Conservation (phyloP, 257 asterid species). For the Salvia splendens region DNA sequence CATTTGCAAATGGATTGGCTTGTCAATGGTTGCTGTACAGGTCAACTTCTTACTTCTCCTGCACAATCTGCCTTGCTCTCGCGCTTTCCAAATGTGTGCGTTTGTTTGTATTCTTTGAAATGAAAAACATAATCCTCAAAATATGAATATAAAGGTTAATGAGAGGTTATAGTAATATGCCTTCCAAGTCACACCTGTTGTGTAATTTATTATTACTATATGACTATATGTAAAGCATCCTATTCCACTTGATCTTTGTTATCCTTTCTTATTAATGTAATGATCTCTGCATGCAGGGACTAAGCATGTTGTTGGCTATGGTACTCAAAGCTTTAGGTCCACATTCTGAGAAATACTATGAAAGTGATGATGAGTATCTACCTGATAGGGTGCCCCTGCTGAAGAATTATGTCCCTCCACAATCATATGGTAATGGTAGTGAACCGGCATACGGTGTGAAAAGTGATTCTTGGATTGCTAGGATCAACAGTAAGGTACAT, state of each 20-base stretch:
- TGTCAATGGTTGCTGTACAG: slow-evolving; percentile 75
- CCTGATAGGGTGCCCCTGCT: slow-evolving; percentile 88
- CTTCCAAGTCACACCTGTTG: background rate
- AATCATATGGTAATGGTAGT: slow-evolving; percentile 57
- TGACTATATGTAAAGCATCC: background rate
- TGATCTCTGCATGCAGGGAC: slow-evolving; percentile 57
- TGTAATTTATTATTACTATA: slow-evolving; percentile 1
- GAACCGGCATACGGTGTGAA: slow-evolving; percentile 64
- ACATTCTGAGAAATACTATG: slow-evolving; percentile 71
- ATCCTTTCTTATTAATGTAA: slow-evolving; percentile 18
- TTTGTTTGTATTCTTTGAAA: background rate
- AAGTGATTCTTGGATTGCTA: slow-evolving; percentile 65
- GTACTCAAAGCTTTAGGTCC: slow-evolving; percentile 91
- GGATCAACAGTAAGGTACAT: slow-evolving; percentile 75
- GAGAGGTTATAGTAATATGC: background rate
- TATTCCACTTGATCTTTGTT: slow-evolving; percentile 17
- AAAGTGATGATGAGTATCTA: slow-evolving; percentile 84
- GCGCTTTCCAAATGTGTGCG: background rate
- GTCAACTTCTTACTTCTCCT: slow-evolving; percentile 37
- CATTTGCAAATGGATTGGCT: slow-evolving; percentile 77
- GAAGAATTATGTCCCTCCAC: slow-evolving; percentile 70
- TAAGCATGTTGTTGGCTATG: slow-evolving; percentile 71
- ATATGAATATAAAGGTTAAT: background rate
- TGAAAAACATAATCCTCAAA: background rate
- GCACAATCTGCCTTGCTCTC: slow-evolving; percentile 22